Percentiles rank a stretch among this genome's conserved stretches.
Evolutionary conservation across 106 monocot species (phyloP).

Genomic region (Platanthera zijinensis): DNA sequence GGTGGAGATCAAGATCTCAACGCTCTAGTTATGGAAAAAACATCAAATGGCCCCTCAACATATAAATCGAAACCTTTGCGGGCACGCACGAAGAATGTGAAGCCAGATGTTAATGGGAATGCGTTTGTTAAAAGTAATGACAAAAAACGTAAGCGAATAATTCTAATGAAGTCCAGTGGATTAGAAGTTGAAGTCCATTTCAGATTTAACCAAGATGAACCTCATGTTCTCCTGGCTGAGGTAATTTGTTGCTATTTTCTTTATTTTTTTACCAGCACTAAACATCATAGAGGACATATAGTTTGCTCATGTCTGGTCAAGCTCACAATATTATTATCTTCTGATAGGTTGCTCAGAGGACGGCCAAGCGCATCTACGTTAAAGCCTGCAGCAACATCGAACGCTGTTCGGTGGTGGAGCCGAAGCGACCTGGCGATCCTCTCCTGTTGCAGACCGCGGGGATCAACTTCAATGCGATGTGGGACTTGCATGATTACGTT

Average conservation of each 20-base stretch:
- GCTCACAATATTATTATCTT: too few relatives aligned
- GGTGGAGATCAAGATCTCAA: constrained; percentile 15
- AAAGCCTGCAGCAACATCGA: constrained; percentile 48
- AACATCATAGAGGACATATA: too few relatives aligned
- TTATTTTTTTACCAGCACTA: too few relatives aligned
- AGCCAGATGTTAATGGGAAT: constrained; percentile 8
- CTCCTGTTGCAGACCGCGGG: constrained; percentile 60
- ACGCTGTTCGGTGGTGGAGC: constrained; percentile 37
- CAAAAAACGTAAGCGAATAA: constrained; percentile 23
- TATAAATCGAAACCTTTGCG: not conserved
- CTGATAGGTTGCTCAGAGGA: constrained; percentile 70
- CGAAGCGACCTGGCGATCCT: constrained; percentile 14
- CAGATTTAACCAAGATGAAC: constrained; percentile 27
- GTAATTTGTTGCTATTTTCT: constrained; percentile 23
- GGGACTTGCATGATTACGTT: constrained; percentile 45
- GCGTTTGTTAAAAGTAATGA: constrained; percentile 1
- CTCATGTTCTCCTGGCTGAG: constrained; percentile 72
- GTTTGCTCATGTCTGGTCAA: too few relatives aligned
- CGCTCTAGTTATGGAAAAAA: constrained; percentile 10
- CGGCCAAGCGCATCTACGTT: constrained; percentile 59
- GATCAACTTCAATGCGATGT: constrained; percentile 56
- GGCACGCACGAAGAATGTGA: not conserved
- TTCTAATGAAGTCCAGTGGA: constrained; percentile 25
- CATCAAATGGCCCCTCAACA: constrained; percentile 18
- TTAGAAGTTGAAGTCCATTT: constrained; percentile 58